A percentile compares a stretch with the other conserved stretches of the same genome.
Conservation (phyloP, 495 filamentous ascomycete species). For the Penicillium antarcticum region DNA sequence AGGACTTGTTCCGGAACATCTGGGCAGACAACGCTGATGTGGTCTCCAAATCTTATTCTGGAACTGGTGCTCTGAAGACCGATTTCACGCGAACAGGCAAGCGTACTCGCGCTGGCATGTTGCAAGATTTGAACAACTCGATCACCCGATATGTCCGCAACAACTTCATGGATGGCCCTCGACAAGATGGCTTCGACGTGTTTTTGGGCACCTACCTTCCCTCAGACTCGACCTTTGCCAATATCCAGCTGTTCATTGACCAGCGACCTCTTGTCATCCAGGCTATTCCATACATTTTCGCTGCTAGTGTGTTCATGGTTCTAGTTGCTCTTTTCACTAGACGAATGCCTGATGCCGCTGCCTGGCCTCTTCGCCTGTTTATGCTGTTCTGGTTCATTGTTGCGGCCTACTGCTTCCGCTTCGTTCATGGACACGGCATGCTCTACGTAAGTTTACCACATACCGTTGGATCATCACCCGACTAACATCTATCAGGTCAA, state of each 20-base stretch:
- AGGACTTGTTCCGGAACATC: slow-evolving; percentile 85
- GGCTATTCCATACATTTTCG: slow-evolving; percentile 83
- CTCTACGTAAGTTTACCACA: slow-evolving; percentile 71
- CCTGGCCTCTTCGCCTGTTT: slow-evolving; percentile 77
- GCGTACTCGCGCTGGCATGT: slow-evolving; percentile 74
- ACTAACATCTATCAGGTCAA: slow-evolving; percentile 61
- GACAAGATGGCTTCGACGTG: slow-evolving; percentile 92
- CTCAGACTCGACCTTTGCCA: slow-evolving; percentile 57
- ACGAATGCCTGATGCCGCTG: slow-evolving; percentile 59
- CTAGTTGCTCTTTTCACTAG: slow-evolving; percentile 73
- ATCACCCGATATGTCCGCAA: slow-evolving; percentile 81
- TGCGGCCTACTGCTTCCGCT: slow-evolving; percentile 64
- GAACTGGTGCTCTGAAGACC: slow-evolving; percentile 93
- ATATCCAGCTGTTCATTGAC: slow-evolving; percentile 73
- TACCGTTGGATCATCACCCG: background rate
- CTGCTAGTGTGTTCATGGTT: slow-evolving; percentile 82
- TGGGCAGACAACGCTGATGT: slow-evolving; percentile 99
- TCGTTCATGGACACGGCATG: slow-evolving; percentile 79
- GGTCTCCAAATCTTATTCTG: slow-evolving; percentile 87
- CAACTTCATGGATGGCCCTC: slow-evolving; percentile 88
- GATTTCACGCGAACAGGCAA: slow-evolving; percentile 89
- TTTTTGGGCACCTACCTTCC: slow-evolving; percentile 86
- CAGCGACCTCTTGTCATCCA: slow-evolving; percentile 84
- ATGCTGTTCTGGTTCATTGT: slow-evolving; percentile 70
- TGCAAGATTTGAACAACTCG: slow-evolving; percentile 81